Percentiles rank a stretch among this genome's conserved stretches.
Conservation (phyloP, 192 early-diverging fungal species). For the Umbelopsis ramanniana region DNA sequence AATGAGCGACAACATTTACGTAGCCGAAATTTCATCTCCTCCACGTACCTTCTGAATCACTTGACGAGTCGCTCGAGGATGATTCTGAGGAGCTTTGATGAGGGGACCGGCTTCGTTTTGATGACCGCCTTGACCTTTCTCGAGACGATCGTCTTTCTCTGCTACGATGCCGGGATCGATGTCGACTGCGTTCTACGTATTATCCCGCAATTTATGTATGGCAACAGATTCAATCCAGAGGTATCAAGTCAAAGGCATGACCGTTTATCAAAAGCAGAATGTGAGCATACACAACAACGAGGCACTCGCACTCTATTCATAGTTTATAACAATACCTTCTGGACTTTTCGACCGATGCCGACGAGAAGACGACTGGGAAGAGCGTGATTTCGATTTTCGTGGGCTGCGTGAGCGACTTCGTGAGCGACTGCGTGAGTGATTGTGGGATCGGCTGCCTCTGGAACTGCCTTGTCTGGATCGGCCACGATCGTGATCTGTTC, state of each 20-base stretch:
- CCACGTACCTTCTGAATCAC: neutral
- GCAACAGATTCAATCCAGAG: neutral
- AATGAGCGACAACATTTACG: neutral
- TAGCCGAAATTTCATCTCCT: neutral
- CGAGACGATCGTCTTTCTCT: neutral
- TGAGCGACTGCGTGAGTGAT: neutral
- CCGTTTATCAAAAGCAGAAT: neutral
- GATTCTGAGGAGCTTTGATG: neutral
- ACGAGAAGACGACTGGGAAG: too few species aligned
- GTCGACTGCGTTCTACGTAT: too few species aligned
- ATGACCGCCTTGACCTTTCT: neutral
- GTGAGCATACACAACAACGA: neutral
- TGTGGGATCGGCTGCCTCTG: neutral
- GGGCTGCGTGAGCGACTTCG: too few species aligned
- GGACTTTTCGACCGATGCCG: neutral
- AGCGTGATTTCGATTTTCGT: too few species aligned
- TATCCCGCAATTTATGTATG: too few species aligned
- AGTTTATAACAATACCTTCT: slow-evolving; percentile 20
- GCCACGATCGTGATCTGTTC: neutral
- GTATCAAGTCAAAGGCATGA: neutral
- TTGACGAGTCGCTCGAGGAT: neutral
- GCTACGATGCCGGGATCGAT: too few species aligned
- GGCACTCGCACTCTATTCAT: neutral
- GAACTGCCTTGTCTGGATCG: neutral
- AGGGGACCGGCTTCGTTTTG: neutral